Evolutionary conservation across 345 rosid genomes (phyloP).

Genomic region (Populus pruinosa): DNA sequence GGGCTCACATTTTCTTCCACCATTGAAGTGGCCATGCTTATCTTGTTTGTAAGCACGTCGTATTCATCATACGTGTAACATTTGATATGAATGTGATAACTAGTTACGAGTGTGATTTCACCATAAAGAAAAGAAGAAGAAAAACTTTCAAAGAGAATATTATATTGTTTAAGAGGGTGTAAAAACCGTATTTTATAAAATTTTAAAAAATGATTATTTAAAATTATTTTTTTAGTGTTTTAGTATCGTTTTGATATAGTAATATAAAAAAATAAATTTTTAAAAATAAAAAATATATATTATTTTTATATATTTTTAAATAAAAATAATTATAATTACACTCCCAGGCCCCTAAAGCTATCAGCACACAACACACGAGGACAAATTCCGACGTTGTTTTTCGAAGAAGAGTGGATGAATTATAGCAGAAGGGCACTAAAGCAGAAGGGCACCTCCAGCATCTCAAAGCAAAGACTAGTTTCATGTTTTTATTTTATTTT

Average conservation of each 20-base stretch:
- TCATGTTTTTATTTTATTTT: background rate
- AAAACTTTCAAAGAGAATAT: background rate
- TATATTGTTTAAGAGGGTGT: too few species aligned
- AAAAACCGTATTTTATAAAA: too few species aligned
- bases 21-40: background rate
- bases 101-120: background rate
- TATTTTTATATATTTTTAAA: too few species aligned
- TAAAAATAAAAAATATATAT: too few species aligned
- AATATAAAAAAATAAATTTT: too few species aligned
- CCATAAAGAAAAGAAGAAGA: background rate
- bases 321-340: too few species aligned
- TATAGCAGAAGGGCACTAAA: background rate
- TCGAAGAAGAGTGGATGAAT: conserved; percentile 5
- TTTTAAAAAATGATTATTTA: fast-evolving
- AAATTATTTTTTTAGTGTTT: too few species aligned
- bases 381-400: background rate
- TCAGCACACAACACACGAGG: too few species aligned
- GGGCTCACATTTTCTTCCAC: background rate
- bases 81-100: background rate
- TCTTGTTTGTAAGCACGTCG: background rate
- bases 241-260: too few species aligned
- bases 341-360: too few species aligned
- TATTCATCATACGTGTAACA: background rate
- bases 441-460: background rate
- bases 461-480: conserved; percentile 1